These are phyloP conservation scores for Zygotorulaspora mrakii DNA, from an alignment of 1,139 yeast genomes.

Conservation along the genomic window DNA sequence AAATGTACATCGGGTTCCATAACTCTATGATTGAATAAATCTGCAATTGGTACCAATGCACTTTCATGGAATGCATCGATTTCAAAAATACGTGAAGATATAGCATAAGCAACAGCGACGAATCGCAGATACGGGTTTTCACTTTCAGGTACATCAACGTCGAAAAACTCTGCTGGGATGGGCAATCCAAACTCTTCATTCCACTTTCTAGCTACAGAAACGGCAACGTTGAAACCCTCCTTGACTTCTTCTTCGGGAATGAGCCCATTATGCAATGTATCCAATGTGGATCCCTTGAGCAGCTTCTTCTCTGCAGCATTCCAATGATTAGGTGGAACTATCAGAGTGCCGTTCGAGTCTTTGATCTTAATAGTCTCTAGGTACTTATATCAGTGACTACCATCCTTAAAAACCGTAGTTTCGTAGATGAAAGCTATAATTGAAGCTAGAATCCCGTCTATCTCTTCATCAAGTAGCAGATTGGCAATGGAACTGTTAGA, in stretches of 20 bases:
- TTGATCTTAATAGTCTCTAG: constrained; percentile 51
- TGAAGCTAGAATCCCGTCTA: constrained; percentile 65
- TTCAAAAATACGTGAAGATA: constrained; percentile 75
- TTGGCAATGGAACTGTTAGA: constrained; percentile 66
- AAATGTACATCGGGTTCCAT: constrained; percentile 63
- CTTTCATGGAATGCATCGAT: constrained; percentile 72
- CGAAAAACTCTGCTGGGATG: constrained; percentile 41
- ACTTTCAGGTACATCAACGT: constrained; percentile 19
- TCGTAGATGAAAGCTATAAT: constrained; percentile 74
- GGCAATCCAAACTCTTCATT: constrained; percentile 34
- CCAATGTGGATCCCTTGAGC: constrained; percentile 59
- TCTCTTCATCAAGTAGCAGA: constrained; percentile 54
- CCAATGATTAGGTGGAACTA: constrained; percentile 69
- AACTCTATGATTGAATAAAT: constrained; percentile 72
- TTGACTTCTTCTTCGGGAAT: constrained; percentile 46
- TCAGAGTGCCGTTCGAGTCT: constrained; percentile 35
- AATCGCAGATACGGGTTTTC: constrained; percentile 35
- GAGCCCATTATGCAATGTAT: constrained; percentile 51
- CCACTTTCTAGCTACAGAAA: constrained; percentile 46
- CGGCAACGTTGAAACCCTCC: constrained; percentile 50
- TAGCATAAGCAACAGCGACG: constrained; percentile 52
- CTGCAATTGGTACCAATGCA: constrained; percentile 87
- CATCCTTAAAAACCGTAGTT: constrained; percentile 43
- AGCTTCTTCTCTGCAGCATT: constrained; percentile 44
- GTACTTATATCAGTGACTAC: constrained; percentile 76